phyloP scores from a whole-genome alignment of 2,329 filamentous ascomycete genomes.

The Pyricularia grisea region DNA sequence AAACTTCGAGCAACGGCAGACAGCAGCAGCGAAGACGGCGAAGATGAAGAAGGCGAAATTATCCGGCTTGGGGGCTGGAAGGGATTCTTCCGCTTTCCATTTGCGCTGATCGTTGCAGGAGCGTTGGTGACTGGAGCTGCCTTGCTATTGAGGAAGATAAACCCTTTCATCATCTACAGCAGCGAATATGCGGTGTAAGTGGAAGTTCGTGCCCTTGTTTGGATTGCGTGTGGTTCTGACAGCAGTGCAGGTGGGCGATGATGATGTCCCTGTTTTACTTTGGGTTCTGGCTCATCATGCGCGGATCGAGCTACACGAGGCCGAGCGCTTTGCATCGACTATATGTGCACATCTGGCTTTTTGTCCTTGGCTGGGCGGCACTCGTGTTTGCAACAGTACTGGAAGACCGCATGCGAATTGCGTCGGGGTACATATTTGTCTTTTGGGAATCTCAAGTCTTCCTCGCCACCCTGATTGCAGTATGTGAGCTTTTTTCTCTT shows the following conservation, averaged over 20 bases:
- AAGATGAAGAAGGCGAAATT: constrained; percentile 36
- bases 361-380: constrained; percentile 61
- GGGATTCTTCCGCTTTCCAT: constrained; percentile 76
- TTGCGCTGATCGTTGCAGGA: constrained; percentile 60
- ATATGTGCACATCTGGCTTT: constrained; percentile 80
- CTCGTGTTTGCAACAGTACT: constrained; percentile 65
- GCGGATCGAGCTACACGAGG: constrained; percentile 67
- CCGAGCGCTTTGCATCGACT: constrained; percentile 80
- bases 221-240: not conserved
- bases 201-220: not conserved
- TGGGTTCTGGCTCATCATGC: constrained; percentile 72
- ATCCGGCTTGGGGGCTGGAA: constrained; percentile 65
- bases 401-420: constrained; percentile 65
- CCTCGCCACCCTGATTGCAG: constrained; percentile 62
- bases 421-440: constrained; percentile 70
- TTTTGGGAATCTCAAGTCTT: constrained; percentile 73
- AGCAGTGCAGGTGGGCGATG: constrained; percentile 57
- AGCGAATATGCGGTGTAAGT: constrained; percentile 68
- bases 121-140: constrained; percentile 63
- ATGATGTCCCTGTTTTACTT: constrained; percentile 74
- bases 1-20: constrained; percentile 11
- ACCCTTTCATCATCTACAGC: constrained; percentile 86
- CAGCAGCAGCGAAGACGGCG: constrained; percentile 45
- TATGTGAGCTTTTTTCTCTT: constrained; percentile 73
- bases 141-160: constrained; percentile 70